Base-by-base conservation (phyloP, 768 basidiomycete species). In the Auriscalpium vulgare region DNA sequence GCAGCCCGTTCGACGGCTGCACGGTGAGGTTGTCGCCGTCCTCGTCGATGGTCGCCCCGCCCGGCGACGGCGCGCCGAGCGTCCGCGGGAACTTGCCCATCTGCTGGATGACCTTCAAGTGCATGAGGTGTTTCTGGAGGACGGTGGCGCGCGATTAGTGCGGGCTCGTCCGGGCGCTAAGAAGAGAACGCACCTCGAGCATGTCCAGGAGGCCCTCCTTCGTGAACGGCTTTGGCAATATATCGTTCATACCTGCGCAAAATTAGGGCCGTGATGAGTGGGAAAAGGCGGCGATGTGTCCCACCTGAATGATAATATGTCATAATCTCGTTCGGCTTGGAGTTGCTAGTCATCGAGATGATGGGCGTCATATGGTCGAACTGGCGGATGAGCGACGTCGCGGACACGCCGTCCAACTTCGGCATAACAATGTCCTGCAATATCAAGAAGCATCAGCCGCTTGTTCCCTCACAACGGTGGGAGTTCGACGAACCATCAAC, bases 281-380 rank as follows among this genome's bases (percentile, higher is more conserved):
- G 16, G 17, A 11, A 53, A 35, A 51, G 49, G 34, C 17, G 3
- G n/a, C 50, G 9, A 37, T 44, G n/a, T 3, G 21, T 62, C 75
- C 43, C 40, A 77, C 81, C 88, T 44, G 85, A 85, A 34, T 86
- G 84, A 68, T 87, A 88, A 66, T 95, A 95, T 8, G 85, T 90
- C 83, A 95, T 85, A 59, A 95, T 87, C 69, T 95, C 89, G 71
- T 88, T 87, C 29, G 94, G 93, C 63, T 91, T 88, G 54, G 90
- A 91, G 69, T 94, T 95, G 65, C 85, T 87, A 52, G 95, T 98
- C 95, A 98, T 98, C 21, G 93, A 95, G 61, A 98, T 97, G 68
- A 98, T 97, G 5, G 95, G 95, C 44, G 95, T 97, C 75, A 86
- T 87, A 56, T 85, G 83, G 72, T 97, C 94, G 67, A 97, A 98